These are phyloP conservation scores for Hanseniaspora thailandica DNA, from an alignment of 805 yeast species.

Conservation along the genomic window DNA sequence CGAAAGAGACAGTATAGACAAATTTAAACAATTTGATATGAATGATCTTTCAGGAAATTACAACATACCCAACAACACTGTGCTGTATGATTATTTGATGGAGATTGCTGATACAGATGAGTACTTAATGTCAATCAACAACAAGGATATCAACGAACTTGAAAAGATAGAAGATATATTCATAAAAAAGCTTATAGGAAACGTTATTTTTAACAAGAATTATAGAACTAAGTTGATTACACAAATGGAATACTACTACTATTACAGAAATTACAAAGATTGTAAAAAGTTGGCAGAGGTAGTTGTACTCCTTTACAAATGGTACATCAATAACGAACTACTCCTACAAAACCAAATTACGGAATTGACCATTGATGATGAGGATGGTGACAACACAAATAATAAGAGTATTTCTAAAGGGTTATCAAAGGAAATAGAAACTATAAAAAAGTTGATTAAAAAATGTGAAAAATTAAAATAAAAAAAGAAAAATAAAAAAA, in stretches of 20 bases:
- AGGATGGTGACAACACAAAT: not conserved
- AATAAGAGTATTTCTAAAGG: not conserved
- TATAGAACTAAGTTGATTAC: slow-evolving; percentile 10
- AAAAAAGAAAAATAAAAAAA: not conserved
- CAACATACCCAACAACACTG: slow-evolving; percentile 8
- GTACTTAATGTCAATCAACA: not conserved
- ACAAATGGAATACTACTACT: slow-evolving; percentile 14
- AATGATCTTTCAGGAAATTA: slow-evolving; percentile 1
- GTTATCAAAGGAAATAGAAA: not conserved
- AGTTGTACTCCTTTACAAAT: not conserved
- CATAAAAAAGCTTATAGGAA: not conserved
- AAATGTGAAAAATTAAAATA: slow-evolving; percentile 1
- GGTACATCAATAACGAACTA: not conserved
- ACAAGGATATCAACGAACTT: not conserved
- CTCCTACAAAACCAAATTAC: not conserved
- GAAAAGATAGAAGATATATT: not conserved
- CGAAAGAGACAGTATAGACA: slow-evolving; percentile 8
- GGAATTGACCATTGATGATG: not conserved
- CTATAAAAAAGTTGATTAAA: not conserved
- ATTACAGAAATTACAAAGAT: not conserved
- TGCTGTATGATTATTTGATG: not conserved
- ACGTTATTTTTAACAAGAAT: slow-evolving; percentile 6
- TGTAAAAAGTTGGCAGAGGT: not conserved
- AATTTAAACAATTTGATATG: slow-evolving; percentile 8
- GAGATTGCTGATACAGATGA: not conserved